Base-by-base conservation (phyloP, 495 filamentous ascomycete species). In the Aspergillus funiculosus region DNA sequence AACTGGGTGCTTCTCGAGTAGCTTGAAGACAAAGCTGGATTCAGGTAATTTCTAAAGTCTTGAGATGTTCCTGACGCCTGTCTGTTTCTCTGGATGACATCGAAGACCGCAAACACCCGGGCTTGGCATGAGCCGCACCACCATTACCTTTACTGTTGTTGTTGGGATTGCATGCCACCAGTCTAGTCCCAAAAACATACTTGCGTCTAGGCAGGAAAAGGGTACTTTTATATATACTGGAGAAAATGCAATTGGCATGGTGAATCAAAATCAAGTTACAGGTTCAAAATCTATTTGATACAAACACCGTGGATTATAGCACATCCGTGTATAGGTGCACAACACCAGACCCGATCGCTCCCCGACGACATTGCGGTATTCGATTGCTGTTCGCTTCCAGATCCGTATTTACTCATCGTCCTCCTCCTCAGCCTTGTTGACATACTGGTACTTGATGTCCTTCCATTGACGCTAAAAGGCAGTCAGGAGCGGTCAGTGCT, bases 391-490 rank as follows among this genome's bases (percentile, higher is more conserved):
- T 43, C 39, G 40, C 35, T 38, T 35, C 35, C 27, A 18, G n/a
- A 21, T 27, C 44, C 15, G 25, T 41, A 48, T 61, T 62, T 73
- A 67, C 43, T 70, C 64, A 50, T 73, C 77, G 63, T 78, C 73
- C 44, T 79, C 76, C 53, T 88, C 83, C 48, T 73, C 73, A 7
- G 57, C 58, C 56, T 77, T 74, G 59, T 83, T 63, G 53, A 89
- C 66, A 65, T 96, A 99, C 61, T 78, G 82, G 62, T 80, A 68
- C 64, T 92, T 89, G 73, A 99, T 96, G 66, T 97, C 92, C 78
- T 97, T 97, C 94, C 94, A 99, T 91, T 97, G 94, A 54, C 92
- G 88, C 87, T 97, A 60, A 62, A 46, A 38, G 5, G 9, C 57
- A 43, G 28, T 29, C 35, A 36, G 39, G 41, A 35, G 9, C 30